phyloP scores from a whole-genome alignment of 2,329 filamentous ascomycete genomes.

The Xylaria sp. region DNA sequence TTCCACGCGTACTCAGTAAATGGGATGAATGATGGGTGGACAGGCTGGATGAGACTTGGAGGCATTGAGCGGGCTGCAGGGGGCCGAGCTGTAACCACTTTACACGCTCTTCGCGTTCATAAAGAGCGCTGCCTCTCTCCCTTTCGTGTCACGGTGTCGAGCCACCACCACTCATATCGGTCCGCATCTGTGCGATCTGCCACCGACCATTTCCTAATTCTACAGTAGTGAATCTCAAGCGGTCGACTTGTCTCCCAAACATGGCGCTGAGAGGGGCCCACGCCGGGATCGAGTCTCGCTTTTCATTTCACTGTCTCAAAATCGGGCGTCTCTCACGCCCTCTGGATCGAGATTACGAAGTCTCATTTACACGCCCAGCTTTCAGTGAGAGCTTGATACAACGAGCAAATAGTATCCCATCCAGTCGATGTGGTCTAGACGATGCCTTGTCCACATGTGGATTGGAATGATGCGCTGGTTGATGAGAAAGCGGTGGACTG shows the following conservation, averaged over 20 bases:
- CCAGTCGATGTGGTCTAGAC: slow-evolving; percentile 17
- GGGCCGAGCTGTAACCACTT: slow-evolving; percentile 26
- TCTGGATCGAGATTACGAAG: slow-evolving; percentile 11
- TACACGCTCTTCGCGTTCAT: slow-evolving; percentile 45
- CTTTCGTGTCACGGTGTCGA: slow-evolving; percentile 13
- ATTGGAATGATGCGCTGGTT: slow-evolving; percentile 6
- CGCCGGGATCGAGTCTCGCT: slow-evolving; percentile 14
- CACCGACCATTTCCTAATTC: slow-evolving; percentile 17
- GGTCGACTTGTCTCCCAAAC: slow-evolving; percentile 18
- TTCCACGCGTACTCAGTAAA: slow-evolving; percentile 50
- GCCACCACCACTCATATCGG: background rate
- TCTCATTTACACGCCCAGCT: slow-evolving; percentile 15
- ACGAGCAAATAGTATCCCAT: slow-evolving; percentile 8
- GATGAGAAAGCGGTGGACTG: background rate
- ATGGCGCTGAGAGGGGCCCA: slow-evolving; percentile 19
- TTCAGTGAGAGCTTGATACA: slow-evolving; percentile 30
- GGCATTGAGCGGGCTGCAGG: slow-evolving; percentile 30
- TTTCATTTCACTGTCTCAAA: slow-evolving; percentile 27
- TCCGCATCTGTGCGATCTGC: background rate
- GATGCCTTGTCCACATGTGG: background rate
- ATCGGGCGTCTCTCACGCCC: background rate
- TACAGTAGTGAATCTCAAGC: slow-evolving; percentile 8
- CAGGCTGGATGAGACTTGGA: background rate
- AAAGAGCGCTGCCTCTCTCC: slow-evolving; percentile 40
- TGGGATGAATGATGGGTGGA: slow-evolving; percentile 13